Evolutionary conservation across 78 protist genomes (phyloP), one percentile per base, ranked within the genome.

Genomic region (Monosiga brevicollis): DNA sequence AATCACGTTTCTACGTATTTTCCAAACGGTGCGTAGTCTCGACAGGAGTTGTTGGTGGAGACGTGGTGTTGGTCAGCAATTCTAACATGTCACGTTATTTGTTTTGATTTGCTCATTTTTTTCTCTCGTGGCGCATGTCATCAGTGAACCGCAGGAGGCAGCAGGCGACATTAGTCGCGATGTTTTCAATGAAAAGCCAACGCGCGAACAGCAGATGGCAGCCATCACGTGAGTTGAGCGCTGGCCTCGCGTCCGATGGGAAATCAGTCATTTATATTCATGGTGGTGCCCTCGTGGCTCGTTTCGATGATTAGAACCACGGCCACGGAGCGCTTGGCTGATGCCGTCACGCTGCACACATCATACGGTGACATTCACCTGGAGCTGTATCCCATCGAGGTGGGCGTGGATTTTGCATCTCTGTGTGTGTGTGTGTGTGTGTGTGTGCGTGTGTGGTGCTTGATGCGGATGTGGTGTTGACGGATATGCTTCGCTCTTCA

Each of bases 101-200:
- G 40, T 34, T 73, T 32, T 1, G 20, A 1, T 9, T 24, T 34
- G 42, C 42, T 26, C 32, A n/a, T n/a, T n/a, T n/a, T n/a, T n/a
- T n/a, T n/a, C n/a, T n/a, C n/a, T n/a, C n/a, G n/a, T n/a, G n/a
- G 71, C 22, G 71, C 71, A 55, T 55, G 75, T 26, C 25, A 11
- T 20, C 75, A 72, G 25, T 11, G 38, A 32, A 26, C 34, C 25
- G 38, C 35, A 32, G 9, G 15, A 79, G 32, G 41, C 20, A 0
- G 22, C 38, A 24, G 41, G 85, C 2, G 85, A 82, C 37, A 15
- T 70, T 10, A 93, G 94, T 2, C 95, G 99, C 37, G 98, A 97
- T 40, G 93, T 95, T 0, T 91, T 92, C 88, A 97, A 97, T 90
- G 99, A 97, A 87, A 93, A 89, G 82, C 97, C 97, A 1, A 81